Evolutionary conservation across 1,284 basidiomycete species (phyloP).

Genomic region (Marasmius tenuissimus): DNA sequence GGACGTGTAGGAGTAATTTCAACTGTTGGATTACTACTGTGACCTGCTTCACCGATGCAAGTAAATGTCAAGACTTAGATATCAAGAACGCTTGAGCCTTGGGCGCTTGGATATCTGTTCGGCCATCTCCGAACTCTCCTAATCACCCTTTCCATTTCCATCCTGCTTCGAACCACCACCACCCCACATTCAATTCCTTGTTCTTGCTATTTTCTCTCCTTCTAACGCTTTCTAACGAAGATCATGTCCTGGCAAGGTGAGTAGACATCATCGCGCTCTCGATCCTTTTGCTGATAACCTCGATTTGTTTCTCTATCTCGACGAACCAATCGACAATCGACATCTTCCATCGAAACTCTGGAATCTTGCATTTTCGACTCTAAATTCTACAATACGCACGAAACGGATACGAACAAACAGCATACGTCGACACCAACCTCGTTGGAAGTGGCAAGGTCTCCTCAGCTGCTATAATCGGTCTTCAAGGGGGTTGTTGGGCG

Average conservation of each 20-base stretch:
- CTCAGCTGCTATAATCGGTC: slow-evolving; percentile 85
- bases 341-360: too few species aligned
- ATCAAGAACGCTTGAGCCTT: too few species aligned
- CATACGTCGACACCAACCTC: slow-evolving; percentile 87
- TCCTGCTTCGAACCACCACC: not conserved
- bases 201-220: slow-evolving; percentile 1
- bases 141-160: not conserved
- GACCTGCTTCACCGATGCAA: too few species aligned
- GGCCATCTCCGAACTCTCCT: not conserved
- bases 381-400: too few species aligned
- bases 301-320: not conserved
- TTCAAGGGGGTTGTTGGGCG: slow-evolving; percentile 89
- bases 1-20: too few species aligned
- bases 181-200: not conserved
- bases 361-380: too few species aligned
- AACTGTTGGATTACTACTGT: too few species aligned
- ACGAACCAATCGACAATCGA: not conserved
- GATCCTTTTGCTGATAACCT: not conserved
- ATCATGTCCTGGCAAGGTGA: slow-evolving; percentile 58
- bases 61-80: too few species aligned
- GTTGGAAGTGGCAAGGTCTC: slow-evolving; percentile 75
- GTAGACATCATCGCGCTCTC: not conserved
- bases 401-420: slow-evolving; percentile 35
- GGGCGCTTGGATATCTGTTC: too few species aligned
- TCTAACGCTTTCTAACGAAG: not conserved